phyloP scores from a whole-genome alignment of 2,329 filamentous ascomycete genomes.

The Celoporthe dispersa region DNA sequence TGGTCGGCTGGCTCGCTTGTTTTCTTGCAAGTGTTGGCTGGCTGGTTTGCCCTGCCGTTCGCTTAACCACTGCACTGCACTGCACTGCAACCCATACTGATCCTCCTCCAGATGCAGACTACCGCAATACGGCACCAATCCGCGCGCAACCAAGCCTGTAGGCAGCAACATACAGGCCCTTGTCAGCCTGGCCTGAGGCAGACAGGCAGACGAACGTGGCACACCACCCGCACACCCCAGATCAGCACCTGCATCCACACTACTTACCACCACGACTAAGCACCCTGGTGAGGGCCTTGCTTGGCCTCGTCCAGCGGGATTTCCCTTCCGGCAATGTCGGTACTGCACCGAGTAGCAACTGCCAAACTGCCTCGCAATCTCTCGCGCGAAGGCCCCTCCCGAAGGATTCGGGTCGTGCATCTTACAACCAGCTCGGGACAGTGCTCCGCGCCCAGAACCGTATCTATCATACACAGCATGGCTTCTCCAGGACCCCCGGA shows the following conservation, averaged over 20 bases:
- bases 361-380: background rate
- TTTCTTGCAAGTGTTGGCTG: background rate
- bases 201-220: background rate
- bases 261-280: background rate
- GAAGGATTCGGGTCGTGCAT: background rate
- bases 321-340: background rate
- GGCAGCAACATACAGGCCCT: background rate
- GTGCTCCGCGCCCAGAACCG: background rate
- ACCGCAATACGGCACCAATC: background rate
- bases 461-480: background rate
- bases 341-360: background rate
- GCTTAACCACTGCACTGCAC: conserved; percentile 1
- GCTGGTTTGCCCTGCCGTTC: background rate
- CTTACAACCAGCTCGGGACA: background rate
- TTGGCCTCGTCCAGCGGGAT: background rate
- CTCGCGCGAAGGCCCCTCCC: background rate
- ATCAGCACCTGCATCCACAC: background rate
- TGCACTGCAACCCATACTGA: conserved; percentile 4
- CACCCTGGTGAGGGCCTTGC: background rate
- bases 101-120: background rate
- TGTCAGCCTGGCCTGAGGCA: background rate
- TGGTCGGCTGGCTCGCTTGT: background rate
- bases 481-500: background rate
- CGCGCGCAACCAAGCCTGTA: background rate
- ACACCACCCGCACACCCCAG: background rate